A percentile compares a stretch with the other conserved stretches of the same genome.
Conservation (phyloP, 1,284 basidiomycete species). For the Xerocomus amazonicus region DNA sequence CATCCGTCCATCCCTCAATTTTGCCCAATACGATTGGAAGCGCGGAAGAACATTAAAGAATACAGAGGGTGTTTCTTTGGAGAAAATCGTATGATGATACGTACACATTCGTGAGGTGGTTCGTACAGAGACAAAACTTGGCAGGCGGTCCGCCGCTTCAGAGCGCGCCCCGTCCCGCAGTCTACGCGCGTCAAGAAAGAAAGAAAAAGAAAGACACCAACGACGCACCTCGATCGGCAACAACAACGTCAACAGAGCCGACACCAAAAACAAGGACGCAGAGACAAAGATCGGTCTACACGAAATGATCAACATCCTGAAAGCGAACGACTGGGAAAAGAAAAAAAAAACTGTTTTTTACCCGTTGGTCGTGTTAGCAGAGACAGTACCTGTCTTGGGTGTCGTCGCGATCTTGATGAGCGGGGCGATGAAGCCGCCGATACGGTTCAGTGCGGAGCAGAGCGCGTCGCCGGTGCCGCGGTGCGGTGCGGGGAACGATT, state of each 20-base stretch:
- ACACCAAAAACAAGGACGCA: constrained; percentile 50
- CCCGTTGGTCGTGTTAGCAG: constrained; percentile 40
- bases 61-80: too few relatives aligned
- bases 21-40: too few relatives aligned
- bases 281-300: constrained; percentile 55
- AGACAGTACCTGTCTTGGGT: constrained; percentile 25
- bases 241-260: constrained; percentile 44
- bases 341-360: constrained; percentile 12
- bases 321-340: neutral
- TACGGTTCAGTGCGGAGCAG: constrained; percentile 49
- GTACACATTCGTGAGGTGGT: too few relatives aligned
- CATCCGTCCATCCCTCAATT: too few relatives aligned
- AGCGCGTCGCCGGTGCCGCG: constrained; percentile 65
- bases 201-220: neutral
- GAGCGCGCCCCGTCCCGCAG: constrained; percentile 21
- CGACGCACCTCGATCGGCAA: constrained; percentile 55
- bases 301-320: neutral
- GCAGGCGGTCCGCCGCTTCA: neutral
- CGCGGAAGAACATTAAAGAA: too few relatives aligned
- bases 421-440: constrained; percentile 54
- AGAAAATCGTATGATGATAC: too few relatives aligned
- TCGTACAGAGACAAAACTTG: too few relatives aligned
- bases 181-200: constrained; percentile 5
- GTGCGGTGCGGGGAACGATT: constrained; percentile 62
- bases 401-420: constrained; percentile 50